phyloP scores from a whole-genome alignment of 2,329 filamentous ascomycete genomes.

The Leptosphaerulina australis region DNA sequence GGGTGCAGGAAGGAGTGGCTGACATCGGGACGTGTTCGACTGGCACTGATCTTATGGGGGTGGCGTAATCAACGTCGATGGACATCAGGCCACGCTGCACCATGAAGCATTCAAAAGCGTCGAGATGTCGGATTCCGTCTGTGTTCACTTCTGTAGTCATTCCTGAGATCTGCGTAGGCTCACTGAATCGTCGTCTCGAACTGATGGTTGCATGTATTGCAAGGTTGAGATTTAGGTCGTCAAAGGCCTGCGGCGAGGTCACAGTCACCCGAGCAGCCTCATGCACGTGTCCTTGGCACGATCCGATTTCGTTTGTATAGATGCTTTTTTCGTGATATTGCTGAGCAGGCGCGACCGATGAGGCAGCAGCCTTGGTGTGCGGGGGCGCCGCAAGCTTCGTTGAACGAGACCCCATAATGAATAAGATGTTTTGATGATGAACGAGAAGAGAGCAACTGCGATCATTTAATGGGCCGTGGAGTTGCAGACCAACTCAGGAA shows the following conservation, averaged over 20 bases:
- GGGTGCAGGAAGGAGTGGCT: neutral
- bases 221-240: conserved; percentile 18
- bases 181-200: conserved; percentile 24
- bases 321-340: conserved; percentile 17
- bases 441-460: neutral
- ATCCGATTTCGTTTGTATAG: conserved; percentile 14
- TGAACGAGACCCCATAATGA: conserved; percentile 37
- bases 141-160: conserved; percentile 1
- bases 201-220: neutral
- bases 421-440: neutral
- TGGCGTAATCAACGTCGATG: conserved; percentile 8
- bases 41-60: neutral
- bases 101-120: conserved; percentile 12
- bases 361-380: conserved; percentile 28
- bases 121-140: neutral
- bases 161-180: conserved; percentile 7
- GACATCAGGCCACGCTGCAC: conserved; percentile 15
- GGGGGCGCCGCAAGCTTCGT: conserved; percentile 29
- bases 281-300: conserved; percentile 18
- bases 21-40: neutral
- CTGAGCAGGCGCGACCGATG: conserved; percentile 14
- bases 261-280: neutral
- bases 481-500: conserved; percentile 26
- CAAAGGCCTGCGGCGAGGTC: conserved; percentile 1
- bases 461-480: conserved; percentile 12